Evolutionary conservation across 352 stramenopile species (phyloP), one percentile per base, ranked within the genome.

Genomic region (Pilasporangium apinafurcum): DNA sequence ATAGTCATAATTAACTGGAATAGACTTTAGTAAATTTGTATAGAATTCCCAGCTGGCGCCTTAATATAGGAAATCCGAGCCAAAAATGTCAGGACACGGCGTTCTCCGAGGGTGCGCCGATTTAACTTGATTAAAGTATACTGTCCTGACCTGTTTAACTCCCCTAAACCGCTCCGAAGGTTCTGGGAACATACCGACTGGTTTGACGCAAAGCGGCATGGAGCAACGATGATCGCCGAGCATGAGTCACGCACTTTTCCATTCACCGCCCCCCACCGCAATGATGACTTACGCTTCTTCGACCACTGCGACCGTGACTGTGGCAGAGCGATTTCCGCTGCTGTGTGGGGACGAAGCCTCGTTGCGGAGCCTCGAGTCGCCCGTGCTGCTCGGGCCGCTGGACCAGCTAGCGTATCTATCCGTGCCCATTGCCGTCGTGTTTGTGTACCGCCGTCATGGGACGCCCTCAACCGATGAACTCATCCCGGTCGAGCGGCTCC

Each of bases 381-480:
- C 34, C 1, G 35, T 62, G 18, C 25, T 48, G 17, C 48, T 62
- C 20, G 53, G 53, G 1, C 53, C 53, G 12, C 8, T 62, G 40
- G 53, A 62, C 26, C 40, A 62, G 18, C 30, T 52, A n/a, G 32
- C 40, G 17, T 42, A 51, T 16, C 26, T 37, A 9, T 62, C 49
- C 27, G 33, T 38, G 30, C 53, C 53, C 2, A 45, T 57, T 13
- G 36, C 40, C 30, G 47, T 62, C 12, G 39, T 57, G 3, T 62
- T 57, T 18, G 29, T 61, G 22, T 61, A 61, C n/a, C n/a, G n/a
- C n/a, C n/a, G n/a, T 35, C n/a, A 37, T 3, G 20, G n/a, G 8
- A 4, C 31, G 20, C 3, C 31, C 7, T 37, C 31, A 8, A 37
- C 31, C 31, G 31, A 37, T 37, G 31, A 37, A 17, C 31, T 37